Percentiles rank a stretch among this genome's conserved stretches.
phyloP scores from a whole-genome alignment of 2,329 filamentous ascomycete species.

The Colletotrichum trifolii region DNA sequence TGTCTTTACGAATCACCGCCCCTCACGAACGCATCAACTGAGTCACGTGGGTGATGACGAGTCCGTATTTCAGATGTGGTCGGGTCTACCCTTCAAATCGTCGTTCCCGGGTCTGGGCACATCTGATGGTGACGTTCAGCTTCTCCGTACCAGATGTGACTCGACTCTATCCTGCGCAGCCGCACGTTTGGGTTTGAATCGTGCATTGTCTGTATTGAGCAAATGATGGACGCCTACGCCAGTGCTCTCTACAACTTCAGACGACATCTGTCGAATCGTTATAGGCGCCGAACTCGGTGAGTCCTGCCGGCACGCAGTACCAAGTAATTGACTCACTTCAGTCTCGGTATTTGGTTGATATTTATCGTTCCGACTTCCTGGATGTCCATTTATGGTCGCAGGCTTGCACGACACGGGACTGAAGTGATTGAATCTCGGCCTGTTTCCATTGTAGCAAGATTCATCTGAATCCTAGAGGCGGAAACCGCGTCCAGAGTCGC shows the following conservation, averaged over 20 bases:
- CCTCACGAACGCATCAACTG: not conserved
- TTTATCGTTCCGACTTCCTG: too few species aligned
- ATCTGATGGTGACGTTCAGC: not conserved
- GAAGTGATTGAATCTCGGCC: too few species aligned
- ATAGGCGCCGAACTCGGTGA: not conserved
- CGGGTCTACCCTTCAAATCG: conserved; percentile 22
- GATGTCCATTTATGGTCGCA: too few species aligned
- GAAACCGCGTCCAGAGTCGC: too few species aligned
- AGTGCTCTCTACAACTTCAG: conserved; percentile 14
- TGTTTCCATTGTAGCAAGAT: too few species aligned
- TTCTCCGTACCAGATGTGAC: conserved; percentile 15
- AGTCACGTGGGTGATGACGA: conserved; percentile 27
- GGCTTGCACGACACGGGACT: too few species aligned
- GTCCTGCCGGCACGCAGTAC: too few species aligned
- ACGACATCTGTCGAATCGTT: conserved; percentile 3
- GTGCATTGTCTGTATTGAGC: conserved; percentile 24
- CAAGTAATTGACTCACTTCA: too few species aligned
- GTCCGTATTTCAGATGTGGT: conserved; percentile 28
- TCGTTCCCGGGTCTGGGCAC: conserved; percentile 7
- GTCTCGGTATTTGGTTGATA: too few species aligned
- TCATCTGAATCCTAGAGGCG: too few species aligned
- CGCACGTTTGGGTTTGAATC: conserved; percentile 26
- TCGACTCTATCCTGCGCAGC: conserved; percentile 10
- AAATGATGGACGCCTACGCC: conserved; percentile 12
- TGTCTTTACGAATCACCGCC: not conserved